Conservation (phyloP, 768 basidiomycete genomes). For the Mycena indigotica region DNA sequence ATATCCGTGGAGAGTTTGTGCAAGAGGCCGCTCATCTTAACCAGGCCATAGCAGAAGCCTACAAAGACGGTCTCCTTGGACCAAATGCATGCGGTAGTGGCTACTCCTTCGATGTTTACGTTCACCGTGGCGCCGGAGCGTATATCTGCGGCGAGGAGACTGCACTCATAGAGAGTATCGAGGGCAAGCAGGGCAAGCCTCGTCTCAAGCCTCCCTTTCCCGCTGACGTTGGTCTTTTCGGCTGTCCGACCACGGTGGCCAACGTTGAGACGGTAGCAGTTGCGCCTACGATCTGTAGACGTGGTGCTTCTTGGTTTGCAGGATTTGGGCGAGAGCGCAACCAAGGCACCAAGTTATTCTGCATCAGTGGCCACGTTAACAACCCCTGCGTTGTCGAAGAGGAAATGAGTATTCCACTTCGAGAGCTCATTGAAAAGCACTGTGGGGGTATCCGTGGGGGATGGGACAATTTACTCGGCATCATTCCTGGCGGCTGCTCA, state of each 20-base stretch:
- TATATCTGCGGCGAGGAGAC: conserved; percentile 99
- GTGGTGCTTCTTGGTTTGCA: conserved; percentile 90
- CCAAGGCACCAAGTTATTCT: conserved; percentile 95
- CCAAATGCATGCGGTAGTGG: conserved; percentile 91
- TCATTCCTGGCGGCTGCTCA: conserved; percentile 92
- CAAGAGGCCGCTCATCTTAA: conserved; percentile 93
- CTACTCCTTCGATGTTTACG: conserved; percentile 94
- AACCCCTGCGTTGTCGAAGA: conserved; percentile 98
- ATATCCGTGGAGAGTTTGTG: conserved; percentile 97
- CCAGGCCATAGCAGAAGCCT: conserved; percentile 94
- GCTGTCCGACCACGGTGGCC: conserved; percentile 95
- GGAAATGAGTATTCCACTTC: conserved; percentile 97
- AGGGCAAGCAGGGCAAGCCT: conserved; percentile 98
- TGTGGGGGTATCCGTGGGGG: conserved; percentile 94
- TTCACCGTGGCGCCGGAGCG: conserved; percentile 98
- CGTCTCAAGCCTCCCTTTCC: conserved; percentile 98
- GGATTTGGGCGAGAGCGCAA: conserved; percentile 90
- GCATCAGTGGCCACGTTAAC: conserved; percentile 96
- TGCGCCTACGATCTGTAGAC: conserved; percentile 92
- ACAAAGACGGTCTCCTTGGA: conserved; percentile 85
- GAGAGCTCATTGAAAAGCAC: conserved; percentile 94
- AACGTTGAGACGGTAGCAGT: conserved; percentile 99
- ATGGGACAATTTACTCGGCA: conserved; percentile 97
- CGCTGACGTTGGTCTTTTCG: conserved; percentile 96
- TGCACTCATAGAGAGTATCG: conserved; percentile 93